phyloP scores from a whole-genome alignment of 176 grass and related monocot genomes.

The Guadua angustifolia region DNA sequence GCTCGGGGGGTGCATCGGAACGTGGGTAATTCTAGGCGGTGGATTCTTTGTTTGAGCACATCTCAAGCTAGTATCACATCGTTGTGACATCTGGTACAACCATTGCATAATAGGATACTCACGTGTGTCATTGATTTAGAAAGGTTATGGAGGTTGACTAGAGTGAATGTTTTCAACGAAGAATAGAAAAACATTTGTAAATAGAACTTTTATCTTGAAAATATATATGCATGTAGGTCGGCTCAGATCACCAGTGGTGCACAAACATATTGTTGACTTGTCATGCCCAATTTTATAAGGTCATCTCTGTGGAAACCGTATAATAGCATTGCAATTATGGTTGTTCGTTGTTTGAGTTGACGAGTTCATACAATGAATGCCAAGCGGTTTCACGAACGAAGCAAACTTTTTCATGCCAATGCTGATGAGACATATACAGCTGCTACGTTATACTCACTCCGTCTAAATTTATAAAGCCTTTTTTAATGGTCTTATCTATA shows the following conservation, averaged over 20 bases:
- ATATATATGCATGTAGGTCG: constrained; percentile 6
- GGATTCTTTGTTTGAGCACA: constrained; percentile 33
- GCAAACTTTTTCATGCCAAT: background rate
- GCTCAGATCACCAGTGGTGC: constrained; percentile 4
- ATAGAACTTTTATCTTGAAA: background rate
- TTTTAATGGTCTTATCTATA: no score
- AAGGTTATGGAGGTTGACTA: background rate
- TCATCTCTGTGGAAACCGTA: background rate
- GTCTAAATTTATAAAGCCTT: no score
- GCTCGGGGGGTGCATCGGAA: constrained; percentile 18
- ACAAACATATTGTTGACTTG: background rate
- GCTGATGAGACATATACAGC: background rate
- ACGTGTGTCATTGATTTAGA: background rate
- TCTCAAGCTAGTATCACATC: constrained; percentile 9
- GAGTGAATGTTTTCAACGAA: background rate
- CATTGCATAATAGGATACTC: constrained; percentile 25
- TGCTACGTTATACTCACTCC: no score
- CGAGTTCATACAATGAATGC: background rate
- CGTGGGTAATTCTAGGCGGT: constrained; percentile 3
- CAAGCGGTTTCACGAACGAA: background rate
- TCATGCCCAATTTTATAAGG: background rate
- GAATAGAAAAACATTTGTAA: background rate
- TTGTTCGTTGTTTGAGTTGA: background rate
- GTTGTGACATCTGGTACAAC: constrained; percentile 27
- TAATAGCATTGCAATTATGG: background rate